These are phyloP conservation scores for Saccharum spontaneum DNA, from an alignment of 176 grass and related monocot species.

Conservation along the genomic window DNA sequence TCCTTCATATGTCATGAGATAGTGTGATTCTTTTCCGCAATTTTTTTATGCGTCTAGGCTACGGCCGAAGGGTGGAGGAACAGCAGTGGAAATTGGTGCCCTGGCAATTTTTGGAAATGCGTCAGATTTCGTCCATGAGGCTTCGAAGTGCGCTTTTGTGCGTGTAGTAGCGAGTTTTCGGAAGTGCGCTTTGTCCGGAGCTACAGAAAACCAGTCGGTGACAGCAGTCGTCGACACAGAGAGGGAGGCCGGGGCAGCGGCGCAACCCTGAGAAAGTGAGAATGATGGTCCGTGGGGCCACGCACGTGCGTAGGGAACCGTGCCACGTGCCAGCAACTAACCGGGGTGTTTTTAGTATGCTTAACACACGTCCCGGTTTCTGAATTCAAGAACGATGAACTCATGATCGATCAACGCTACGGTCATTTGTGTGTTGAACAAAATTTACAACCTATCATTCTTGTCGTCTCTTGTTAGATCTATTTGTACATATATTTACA, in stretches of 20 bases:
- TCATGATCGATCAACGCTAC: not conserved
- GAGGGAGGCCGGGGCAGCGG: not conserved
- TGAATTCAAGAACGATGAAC: not conserved
- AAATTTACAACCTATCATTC: not conserved
- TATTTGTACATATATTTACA: not conserved
- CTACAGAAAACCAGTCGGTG: slow-evolving; percentile 27
- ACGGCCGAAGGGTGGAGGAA: not conserved
- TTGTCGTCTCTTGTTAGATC: not conserved
- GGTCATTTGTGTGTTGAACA: not conserved
- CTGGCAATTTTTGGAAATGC: not conserved
- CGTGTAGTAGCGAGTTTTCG: slow-evolving; percentile 7
- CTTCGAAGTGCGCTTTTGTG: not conserved
- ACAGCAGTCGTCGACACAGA: slow-evolving; percentile 35
- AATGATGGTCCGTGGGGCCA: slow-evolving; percentile 43
- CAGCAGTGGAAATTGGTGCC: slow-evolving; percentile 16
- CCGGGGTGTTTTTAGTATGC: slow-evolving; percentile 41
- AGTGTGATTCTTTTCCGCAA: slow-evolving; percentile 51
- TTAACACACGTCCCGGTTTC: not conserved
- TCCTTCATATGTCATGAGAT: slow-evolving; percentile 53
- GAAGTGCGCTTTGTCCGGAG: not conserved
- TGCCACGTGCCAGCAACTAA: slow-evolving; percentile 44
- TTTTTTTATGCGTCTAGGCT: slow-evolving; percentile 36
- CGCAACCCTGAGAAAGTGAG: slow-evolving; percentile 18
- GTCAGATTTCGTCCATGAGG: not conserved
- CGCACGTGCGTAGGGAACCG: slow-evolving; percentile 34